phyloP scores from a whole-genome alignment of 495 filamentous ascomycete species.

The Daldinia grandis region DNA sequence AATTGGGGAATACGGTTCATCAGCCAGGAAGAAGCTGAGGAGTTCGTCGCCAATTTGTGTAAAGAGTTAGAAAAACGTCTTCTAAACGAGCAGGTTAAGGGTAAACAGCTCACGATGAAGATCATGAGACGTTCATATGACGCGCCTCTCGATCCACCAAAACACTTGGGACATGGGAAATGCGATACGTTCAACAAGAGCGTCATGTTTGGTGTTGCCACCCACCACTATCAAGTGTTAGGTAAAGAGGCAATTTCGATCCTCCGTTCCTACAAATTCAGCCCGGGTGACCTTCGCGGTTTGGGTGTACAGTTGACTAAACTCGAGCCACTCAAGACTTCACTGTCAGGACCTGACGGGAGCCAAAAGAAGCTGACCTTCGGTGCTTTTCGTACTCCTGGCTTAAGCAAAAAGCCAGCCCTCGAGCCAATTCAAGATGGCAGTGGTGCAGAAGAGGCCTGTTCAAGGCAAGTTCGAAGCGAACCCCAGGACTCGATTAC shows the following conservation, averaged over 20 bases:
- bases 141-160: conserved; percentile 90
- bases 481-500: conserved; percentile 49
- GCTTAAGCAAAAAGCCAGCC: conserved; percentile 44
- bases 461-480: conserved; percentile 57
- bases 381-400: conserved; percentile 31
- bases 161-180: conserved; percentile 94
- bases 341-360: conserved; percentile 56
- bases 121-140: conserved; percentile 87
- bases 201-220: conserved; percentile 79
- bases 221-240: conserved; percentile 73
- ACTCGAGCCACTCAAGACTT: conserved; percentile 76
- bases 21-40: conserved; percentile 86
- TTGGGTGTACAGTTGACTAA: conserved; percentile 92
- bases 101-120: conserved; percentile 87
- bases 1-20: conserved; percentile 98
- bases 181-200: conserved; percentile 95
- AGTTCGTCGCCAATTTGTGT: conserved; percentile 83
- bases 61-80: conserved; percentile 83
- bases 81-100: conserved; percentile 82
- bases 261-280: conserved; percentile 80
- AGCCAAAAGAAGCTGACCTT: conserved; percentile 68
- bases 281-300: conserved; percentile 88
- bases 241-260: conserved; percentile 84
- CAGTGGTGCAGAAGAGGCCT: conserved; percentile 41
- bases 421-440: conserved; percentile 39